Evolutionary conservation across 1,284 basidiomycete species (phyloP), one percentile per base, ranked within the genome.

Genomic region (Cutaneotrichosporon sp.): DNA sequence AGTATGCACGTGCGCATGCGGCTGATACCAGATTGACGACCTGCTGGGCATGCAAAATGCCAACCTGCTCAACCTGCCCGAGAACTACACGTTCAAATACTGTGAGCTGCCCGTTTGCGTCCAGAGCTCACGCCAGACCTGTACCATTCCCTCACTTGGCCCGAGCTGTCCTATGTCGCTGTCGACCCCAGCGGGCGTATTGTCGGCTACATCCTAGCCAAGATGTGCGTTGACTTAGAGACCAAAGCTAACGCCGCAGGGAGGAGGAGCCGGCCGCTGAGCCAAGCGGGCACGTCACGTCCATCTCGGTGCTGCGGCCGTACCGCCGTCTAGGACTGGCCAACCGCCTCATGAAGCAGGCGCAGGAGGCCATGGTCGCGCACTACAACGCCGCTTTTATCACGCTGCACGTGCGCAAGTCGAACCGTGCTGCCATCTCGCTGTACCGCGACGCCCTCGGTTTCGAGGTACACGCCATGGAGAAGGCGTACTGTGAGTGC

Each of bases 171-270:
- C 3, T 97, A 88, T 69, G 90, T 97, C 17, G 93, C 92, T 0
- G 90, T 94, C 68, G 90, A 94, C 66, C 81, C 84, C 56, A 85
- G 85, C 66, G 90, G 92, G 0, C 80, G 88, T 46, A 85, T 97
- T 44, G 90, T 97, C 1, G 93, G 93, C 20, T 97, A 97, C 72
- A 92, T 97, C 21, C 77, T 97, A 12, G 90, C 89, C 0, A 94
- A 94, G 73, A 93, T 97, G 93, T 90, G 52, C 47, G 73, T 55
- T 78, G 20, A 17, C 8, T 15, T 35, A 17, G 9, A 3, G 0
- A 18, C 14, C n/a, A 4, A 23, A 38, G 23, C 52, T 50, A 14
- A 48, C 45, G 14, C 5, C 14, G n/a, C 76, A 88, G 78, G 85
- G 83, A 87, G 63, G 89, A 92, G 70, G 87, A 88, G 40, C 67